Evolutionary conservation across 208 protist species (phyloP).

Genomic region (Phytomonas serpens): DNA sequence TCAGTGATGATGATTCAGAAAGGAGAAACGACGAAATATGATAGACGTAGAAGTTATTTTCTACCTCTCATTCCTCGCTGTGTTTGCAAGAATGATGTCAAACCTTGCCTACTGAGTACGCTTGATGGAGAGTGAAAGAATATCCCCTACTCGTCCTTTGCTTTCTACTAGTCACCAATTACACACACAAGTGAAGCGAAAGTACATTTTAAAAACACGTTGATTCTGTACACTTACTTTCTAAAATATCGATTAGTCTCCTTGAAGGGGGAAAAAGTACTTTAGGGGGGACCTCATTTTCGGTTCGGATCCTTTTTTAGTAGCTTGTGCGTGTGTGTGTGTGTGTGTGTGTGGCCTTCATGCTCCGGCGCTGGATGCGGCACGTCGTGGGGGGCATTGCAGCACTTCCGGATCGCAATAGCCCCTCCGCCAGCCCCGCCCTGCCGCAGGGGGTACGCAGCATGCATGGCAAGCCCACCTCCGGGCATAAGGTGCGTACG

Average conservation of each 20-base stretch:
- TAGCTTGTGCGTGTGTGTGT: background rate
- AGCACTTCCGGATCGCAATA: background rate
- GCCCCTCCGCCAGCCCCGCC: conserved; percentile 6
- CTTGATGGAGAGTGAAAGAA: background rate
- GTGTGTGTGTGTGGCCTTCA: conserved; percentile 1
- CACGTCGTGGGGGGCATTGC: background rate
- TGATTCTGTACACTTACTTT: background rate
- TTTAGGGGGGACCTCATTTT: background rate
- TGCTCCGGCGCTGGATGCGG: background rate
- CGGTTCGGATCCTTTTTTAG: background rate
- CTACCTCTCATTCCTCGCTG: background rate
- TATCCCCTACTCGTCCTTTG: background rate
- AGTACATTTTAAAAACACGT: background rate
- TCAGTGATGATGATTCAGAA: background rate
- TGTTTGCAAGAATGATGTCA: background rate
- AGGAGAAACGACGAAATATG: background rate
- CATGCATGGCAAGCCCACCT: conserved; percentile 85
- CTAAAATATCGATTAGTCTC: background rate
- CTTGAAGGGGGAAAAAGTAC: background rate
- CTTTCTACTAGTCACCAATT: background rate
- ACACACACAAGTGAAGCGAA: background rate
- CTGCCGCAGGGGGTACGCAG: conserved; percentile 11
- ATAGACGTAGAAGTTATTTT: background rate
- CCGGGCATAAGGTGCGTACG: conserved; percentile 80
- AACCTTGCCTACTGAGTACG: background rate